These are phyloP conservation scores for Fusarium papillatum DNA, from an alignment of 2,329 filamentous ascomycete genomes.

Conservation along the genomic window DNA sequence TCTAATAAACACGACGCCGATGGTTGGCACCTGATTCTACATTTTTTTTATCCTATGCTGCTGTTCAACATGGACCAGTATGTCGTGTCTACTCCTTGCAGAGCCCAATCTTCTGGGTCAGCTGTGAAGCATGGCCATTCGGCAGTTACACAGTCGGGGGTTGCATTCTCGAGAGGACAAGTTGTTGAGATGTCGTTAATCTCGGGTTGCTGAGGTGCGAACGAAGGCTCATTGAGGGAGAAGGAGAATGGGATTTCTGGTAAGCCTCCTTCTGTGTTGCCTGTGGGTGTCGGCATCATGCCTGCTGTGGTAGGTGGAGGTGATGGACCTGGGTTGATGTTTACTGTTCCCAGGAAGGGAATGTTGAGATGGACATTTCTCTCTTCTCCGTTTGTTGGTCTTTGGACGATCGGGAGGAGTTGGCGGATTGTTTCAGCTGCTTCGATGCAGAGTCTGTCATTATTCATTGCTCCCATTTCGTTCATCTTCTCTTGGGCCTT, in stretches of 20 bases:
- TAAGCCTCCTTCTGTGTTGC: conserved; percentile 9
- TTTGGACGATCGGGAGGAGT: conserved; percentile 57
- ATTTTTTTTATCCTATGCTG: conserved; percentile 22
- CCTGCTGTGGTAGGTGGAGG: conserved; percentile 26
- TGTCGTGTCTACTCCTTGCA: conserved; percentile 56
- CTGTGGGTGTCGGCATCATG: conserved; percentile 22
- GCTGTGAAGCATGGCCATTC: conserved; percentile 45
- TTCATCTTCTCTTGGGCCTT: conserved; percentile 53
- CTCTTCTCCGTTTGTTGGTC: conserved; percentile 34
- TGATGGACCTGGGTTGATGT: conserved; percentile 50
- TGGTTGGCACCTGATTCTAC: background rate
- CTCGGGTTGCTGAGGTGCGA: conserved; percentile 2
- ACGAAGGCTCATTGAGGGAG: background rate
- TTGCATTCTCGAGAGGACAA: conserved; percentile 11
- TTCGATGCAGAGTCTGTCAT: conserved; percentile 57
- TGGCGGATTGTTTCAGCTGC: conserved; percentile 58
- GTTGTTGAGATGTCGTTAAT: conserved; percentile 9
- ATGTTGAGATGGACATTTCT: conserved; percentile 55
- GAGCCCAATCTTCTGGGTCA: conserved; percentile 54
- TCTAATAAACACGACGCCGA: conserved; percentile 16
- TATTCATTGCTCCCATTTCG: conserved; percentile 52
- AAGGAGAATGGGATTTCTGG: conserved; percentile 23
- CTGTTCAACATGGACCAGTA: conserved; percentile 51
- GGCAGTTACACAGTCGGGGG: conserved; percentile 24
- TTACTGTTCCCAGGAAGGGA: conserved; percentile 62